These are phyloP conservation scores for Coccomyxa sp. DNA, from an alignment of 139 green algal genomes.

Conservation along the genomic window DNA sequence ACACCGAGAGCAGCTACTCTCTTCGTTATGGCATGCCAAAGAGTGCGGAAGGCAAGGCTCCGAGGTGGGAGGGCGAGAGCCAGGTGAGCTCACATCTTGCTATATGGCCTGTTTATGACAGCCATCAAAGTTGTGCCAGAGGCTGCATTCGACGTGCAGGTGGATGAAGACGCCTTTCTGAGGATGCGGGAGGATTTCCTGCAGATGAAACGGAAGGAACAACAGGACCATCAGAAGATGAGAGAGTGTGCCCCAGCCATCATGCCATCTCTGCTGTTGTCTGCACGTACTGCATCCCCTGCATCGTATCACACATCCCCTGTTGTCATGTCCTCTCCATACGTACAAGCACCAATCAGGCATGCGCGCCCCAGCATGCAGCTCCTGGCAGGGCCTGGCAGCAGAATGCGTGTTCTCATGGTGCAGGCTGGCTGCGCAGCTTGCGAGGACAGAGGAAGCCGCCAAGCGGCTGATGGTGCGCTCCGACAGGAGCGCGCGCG, in stretches of 20 bases:
- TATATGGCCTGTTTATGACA: not conserved
- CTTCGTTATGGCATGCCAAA: not conserved
- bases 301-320: not conserved
- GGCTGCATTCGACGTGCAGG: too few relatives aligned
- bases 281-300: not conserved
- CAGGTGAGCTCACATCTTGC: not conserved
- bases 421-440: constrained; percentile 63
- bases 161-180: constrained; percentile 27
- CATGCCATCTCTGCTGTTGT: too few relatives aligned
- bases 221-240: constrained; percentile 27
- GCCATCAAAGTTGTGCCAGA: too few relatives aligned
- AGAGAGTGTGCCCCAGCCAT: constrained; percentile 13
- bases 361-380: too few relatives aligned
- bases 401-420: not conserved
- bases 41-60: too few relatives aligned
- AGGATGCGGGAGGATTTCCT: constrained; percentile 31
- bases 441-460: constrained; percentile 69
- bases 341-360: not conserved
- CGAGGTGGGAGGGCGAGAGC: not conserved
- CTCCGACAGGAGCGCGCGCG: constrained; percentile 39
- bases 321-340: not conserved
- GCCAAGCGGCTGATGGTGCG: constrained; percentile 65
- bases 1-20: not conserved
- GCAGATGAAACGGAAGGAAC: constrained; percentile 17
- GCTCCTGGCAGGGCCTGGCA: not conserved